phyloP scores from a whole-genome alignment of 2,329 filamentous ascomycete genomes.

The Sclerotinia trifoliorum region DNA sequence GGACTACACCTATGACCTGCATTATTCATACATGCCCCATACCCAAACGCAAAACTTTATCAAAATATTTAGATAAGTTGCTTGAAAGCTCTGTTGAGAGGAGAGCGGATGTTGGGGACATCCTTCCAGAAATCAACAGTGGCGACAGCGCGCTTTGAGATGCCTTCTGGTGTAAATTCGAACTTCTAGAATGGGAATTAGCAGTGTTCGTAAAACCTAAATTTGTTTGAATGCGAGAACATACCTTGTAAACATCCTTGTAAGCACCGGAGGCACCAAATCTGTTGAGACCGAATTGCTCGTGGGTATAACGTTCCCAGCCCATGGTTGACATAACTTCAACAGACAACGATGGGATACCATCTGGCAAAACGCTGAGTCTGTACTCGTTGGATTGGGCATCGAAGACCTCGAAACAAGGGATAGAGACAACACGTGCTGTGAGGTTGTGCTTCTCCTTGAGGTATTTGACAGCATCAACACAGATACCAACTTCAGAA shows the following conservation, averaged over 20 bases:
- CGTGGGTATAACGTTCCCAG: constrained; percentile 98
- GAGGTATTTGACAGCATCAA: constrained; percentile 89
- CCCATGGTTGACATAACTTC: constrained; percentile 97
- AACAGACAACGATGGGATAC: constrained; percentile 87
- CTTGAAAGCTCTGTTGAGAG: constrained; percentile 95
- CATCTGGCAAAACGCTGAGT: constrained; percentile 87
- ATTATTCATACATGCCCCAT: constrained; percentile 18
- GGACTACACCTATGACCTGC: constrained; percentile 10
- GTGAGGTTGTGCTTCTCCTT: constrained; percentile 84
- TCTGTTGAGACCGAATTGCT: constrained; percentile 99
- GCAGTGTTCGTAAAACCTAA: constrained; percentile 29
- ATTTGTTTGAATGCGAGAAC: constrained; percentile 35
- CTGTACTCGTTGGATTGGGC: constrained; percentile 91
- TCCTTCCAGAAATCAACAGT: constrained; percentile 99
- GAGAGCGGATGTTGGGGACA: constrained; percentile 83
- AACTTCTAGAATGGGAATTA: constrained; percentile 72
- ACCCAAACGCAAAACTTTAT: constrained; percentile 7
- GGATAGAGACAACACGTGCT: constrained; percentile 90
- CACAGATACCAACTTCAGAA: constrained; percentile 90
- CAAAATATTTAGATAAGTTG: constrained; percentile 74
- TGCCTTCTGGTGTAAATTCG: constrained; percentile 96
- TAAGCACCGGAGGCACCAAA: constrained; percentile 97
- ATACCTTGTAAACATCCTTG: constrained; percentile 93
- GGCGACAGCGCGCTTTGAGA: constrained; percentile 88
- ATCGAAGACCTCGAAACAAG: constrained; percentile 97